phyloP scores from a whole-genome alignment of 805 yeast genomes.

The Brettanomyces naardenensis region DNA sequence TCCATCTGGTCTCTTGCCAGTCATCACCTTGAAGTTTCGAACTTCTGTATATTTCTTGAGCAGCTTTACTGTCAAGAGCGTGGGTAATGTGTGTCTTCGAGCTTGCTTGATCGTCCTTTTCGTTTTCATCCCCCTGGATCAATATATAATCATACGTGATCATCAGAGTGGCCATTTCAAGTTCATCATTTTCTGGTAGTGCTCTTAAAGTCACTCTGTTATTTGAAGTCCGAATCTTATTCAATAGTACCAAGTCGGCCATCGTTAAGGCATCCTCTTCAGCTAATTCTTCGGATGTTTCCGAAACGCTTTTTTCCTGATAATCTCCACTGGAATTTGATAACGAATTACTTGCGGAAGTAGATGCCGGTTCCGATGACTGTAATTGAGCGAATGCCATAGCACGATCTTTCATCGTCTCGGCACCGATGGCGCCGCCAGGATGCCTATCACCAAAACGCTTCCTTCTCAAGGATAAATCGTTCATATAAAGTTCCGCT shows the following conservation, averaged over 20 bases:
- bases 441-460: conserved; percentile 74
- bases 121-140: conserved; percentile 5
- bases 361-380: conserved; percentile 2
- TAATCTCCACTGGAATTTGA: not conserved
- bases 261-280: conserved; percentile 13
- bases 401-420: conserved; percentile 19
- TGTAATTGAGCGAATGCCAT: not conserved
- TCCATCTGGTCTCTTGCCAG: conserved; percentile 22
- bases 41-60: conserved; percentile 15
- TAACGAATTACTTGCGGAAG: not conserved
- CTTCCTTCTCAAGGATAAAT: conserved; percentile 42
- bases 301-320: not conserved
- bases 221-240: conserved; percentile 19
- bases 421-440: conserved; percentile 81
- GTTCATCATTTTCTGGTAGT: conserved; percentile 23
- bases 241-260: conserved; percentile 14
- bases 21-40: conserved; percentile 16
- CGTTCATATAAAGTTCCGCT: conserved; percentile 56
- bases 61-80: conserved; percentile 11
- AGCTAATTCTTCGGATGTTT: conserved; percentile 7
- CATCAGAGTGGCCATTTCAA: conserved; percentile 27
- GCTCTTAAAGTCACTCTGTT: conserved; percentile 9
- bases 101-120: not conserved
- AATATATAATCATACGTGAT: conserved; percentile 29
- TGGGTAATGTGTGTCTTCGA: conserved; percentile 5